Percentiles rank a stretch among this genome's conserved stretches.
These are phyloP conservation scores for Pestalotiopsis sp. DNA, from an alignment of 2,329 filamentous ascomycete genomes.

Conservation along the genomic window DNA sequence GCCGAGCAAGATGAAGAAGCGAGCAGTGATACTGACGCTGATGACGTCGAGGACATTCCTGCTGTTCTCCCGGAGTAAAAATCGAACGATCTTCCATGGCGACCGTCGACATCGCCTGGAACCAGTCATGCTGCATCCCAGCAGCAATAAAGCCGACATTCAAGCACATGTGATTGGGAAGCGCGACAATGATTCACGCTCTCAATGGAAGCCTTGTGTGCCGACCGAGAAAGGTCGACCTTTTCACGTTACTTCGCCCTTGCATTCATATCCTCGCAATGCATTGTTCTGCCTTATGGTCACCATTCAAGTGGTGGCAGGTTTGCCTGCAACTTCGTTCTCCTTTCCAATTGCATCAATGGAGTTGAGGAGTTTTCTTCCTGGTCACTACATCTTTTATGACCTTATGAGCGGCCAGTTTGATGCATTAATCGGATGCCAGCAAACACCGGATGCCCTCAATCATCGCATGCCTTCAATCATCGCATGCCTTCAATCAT, in stretches of 20 bases:
- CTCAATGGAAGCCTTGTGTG: background rate
- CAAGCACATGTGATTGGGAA: no score
- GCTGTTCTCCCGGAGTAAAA: slow-evolving; percentile 20
- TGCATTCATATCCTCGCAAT: background rate
- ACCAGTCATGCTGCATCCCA: no score
- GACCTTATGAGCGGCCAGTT: background rate
- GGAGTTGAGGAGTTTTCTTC: background rate
- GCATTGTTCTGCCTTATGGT: background rate
- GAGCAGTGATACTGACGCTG: slow-evolving; percentile 35
- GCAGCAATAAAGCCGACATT: no score
- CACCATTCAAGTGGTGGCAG: background rate
- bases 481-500: no score
- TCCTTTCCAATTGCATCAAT: background rate
- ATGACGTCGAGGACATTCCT: slow-evolving; percentile 32
- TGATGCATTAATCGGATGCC: no score
- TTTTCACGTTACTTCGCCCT: background rate
- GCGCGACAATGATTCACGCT: background rate
- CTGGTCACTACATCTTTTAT: background rate
- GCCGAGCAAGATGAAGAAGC: slow-evolving; percentile 15
- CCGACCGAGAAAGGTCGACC: background rate
- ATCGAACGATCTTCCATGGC: background rate
- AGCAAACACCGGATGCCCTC: no score
- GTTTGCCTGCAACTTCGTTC: background rate
- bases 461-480: no score
- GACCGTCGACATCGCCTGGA: no score